Evolutionary conservation across 2,329 filamentous ascomycete genomes (phyloP).

Genomic region (Microdochium nivale): DNA sequence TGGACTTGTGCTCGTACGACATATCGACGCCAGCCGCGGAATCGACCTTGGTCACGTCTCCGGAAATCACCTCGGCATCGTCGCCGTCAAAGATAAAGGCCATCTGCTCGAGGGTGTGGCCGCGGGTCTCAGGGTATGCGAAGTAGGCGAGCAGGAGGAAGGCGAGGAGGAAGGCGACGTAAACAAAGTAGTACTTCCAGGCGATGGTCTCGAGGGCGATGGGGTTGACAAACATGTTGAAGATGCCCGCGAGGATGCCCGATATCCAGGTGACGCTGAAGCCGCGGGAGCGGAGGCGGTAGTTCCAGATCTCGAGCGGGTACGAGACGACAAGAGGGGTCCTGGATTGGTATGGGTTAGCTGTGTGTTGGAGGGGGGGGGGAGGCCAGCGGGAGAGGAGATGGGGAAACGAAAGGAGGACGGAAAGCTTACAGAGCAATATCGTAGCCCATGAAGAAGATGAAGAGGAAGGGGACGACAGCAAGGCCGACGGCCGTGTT

Average conservation of each 20-base stretch:
- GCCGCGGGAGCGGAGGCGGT: slow-evolving; percentile 13
- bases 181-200: slow-evolving; percentile 33
- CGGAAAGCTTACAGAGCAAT: slow-evolving; percentile 26
- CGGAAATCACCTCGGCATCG: background rate
- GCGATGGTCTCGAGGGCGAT: slow-evolving; percentile 24
- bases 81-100: slow-evolving; percentile 15
- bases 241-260: slow-evolving; percentile 13
- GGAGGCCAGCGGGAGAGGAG: background rate
- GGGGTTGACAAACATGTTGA: slow-evolving; percentile 27
- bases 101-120: slow-evolving; percentile 17
- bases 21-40: too few species aligned
- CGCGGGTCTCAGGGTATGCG: slow-evolving; percentile 20
- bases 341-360: slow-evolving; percentile 7
- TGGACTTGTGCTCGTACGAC: too few species aligned
- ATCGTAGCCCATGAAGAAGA: slow-evolving; percentile 23
- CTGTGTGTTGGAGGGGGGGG: background rate
- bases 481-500: slow-evolving; percentile 22
- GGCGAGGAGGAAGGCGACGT: slow-evolving; percentile 17
- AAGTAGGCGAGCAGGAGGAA: slow-evolving; percentile 24
- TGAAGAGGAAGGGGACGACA: slow-evolving; percentile 26
- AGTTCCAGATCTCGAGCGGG: slow-evolving; percentile 17
- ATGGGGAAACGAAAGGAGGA: slow-evolving; percentile 21
- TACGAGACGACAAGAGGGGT: slow-evolving; percentile 21
- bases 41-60: too few species aligned
- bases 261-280: slow-evolving; percentile 15